These are phyloP conservation scores for Serendipita indica DNA, from an alignment of 768 basidiomycete genomes.

Conservation along the genomic window DNA sequence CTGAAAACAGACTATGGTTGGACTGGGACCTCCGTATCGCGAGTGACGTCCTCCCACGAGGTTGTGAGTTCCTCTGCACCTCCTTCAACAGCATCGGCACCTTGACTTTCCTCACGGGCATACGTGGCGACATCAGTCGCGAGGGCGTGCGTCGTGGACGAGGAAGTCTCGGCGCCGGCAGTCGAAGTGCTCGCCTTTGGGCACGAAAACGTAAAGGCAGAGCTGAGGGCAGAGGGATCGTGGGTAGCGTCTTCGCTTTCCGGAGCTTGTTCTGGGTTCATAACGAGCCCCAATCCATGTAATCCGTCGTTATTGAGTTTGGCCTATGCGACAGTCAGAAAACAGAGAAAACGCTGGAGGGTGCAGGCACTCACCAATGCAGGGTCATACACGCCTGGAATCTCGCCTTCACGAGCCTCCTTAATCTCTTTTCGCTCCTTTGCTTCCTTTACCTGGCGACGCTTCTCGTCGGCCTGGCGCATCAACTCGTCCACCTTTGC, in stretches of 20 bases:
- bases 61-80: not conserved
- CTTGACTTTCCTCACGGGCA: not conserved
- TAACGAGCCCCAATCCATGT: not conserved
- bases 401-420: not conserved
- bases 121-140: not conserved
- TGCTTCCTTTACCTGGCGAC: not conserved
- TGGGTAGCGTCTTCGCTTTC: not conserved
- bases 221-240: not conserved
- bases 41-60: constrained; percentile 4
- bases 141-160: not conserved
- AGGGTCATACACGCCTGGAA: constrained; percentile 1
- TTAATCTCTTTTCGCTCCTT: not conserved
- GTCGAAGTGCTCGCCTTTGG: not conserved
- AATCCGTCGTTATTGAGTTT: not conserved
- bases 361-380: not conserved
- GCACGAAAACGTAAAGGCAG: not conserved
- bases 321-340: not conserved
- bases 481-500: not conserved
- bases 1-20: too few species aligned
- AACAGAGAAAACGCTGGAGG: not conserved
- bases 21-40: too few species aligned
- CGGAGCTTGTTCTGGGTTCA: not conserved
- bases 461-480: constrained; percentile 5
- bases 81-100: not conserved
- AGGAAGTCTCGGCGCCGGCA: not conserved